Base-by-base conservation (phyloP, 139 green algal species). In the Pleodorina starrii region DNA sequence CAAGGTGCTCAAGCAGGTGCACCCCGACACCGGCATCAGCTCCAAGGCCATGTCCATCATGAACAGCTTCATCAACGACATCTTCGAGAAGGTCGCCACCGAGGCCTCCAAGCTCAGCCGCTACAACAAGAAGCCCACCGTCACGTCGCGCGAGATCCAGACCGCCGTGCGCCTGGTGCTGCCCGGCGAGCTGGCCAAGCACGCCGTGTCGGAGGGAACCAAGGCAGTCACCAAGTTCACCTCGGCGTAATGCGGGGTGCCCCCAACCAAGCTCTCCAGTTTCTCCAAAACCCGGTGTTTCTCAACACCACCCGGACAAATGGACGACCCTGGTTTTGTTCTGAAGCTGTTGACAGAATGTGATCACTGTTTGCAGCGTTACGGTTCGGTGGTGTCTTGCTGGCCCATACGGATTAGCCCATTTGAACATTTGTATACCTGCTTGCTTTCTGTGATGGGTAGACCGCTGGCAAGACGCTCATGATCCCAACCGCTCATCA, bases 1-100 rank as follows among this genome's bases (percentile, higher is more conserved):
- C 96, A 99, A 99, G 95, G 97, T 99, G 81, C 91, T 97, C 32
- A 98, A 94, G 85, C 88, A 94, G 91, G 97, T 99, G 91, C 97
- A 99, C 95, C 97, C 97, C 57, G 97, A 99, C 93, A 99, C 97
- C 74, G 97, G 97, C 85, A 98, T 99, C 91, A 97, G 91, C 93
- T 97, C 92, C 93, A 99, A 99, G 96, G 97, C 97, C 69, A 99
- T 99, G 96, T 96, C 91, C 84, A 99, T 99, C 94, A 97, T 99
- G 93, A 99, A 99, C 96, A 98, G 95, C n/a, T 99, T 99, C 94
- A 98, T 98, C 89, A 98, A 98, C 92, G 92, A 94, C 87, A 96
- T 97, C 79, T 98, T 98, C 85, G 96, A 98, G 93, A 98, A 98
- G 94, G 97, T 98, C 60, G 96, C 96, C 88, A 94, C 91, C 50